phyloP scores from a whole-genome alignment of 2,329 filamentous ascomycete genomes.

The Phoma sp. region DNA sequence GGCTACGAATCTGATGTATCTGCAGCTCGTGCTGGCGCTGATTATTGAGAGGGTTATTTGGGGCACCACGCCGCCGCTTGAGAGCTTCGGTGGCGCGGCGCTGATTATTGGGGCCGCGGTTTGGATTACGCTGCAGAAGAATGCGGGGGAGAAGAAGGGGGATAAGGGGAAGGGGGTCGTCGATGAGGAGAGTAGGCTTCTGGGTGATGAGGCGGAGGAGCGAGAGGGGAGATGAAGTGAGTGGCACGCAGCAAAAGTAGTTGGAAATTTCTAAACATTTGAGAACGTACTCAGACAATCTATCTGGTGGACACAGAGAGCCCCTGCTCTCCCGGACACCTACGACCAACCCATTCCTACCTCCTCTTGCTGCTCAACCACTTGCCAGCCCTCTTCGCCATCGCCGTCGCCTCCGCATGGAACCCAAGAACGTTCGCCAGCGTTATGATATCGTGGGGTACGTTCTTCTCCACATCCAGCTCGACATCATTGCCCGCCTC shows the following conservation, averaged over 20 bases:
- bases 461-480: conserved; percentile 49
- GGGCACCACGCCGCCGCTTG: conserved; percentile 37
- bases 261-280: too few relatives aligned
- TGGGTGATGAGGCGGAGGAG: conserved; percentile 13
- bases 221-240: background rate
- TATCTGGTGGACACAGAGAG: too few relatives aligned
- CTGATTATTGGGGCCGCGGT: conserved; percentile 36
- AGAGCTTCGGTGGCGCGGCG: conserved; percentile 32
- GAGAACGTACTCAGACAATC: too few relatives aligned
- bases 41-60: conserved; percentile 66
- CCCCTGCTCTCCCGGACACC: too few relatives aligned
- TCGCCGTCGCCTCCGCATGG: conserved; percentile 43
- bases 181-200: conserved; percentile 32
- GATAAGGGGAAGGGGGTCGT: conserved; percentile 8
- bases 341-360: background rate
- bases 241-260: too few relatives aligned
- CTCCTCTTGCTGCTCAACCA: conserved; percentile 35
- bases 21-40: conserved; percentile 70
- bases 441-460: conserved; percentile 56
- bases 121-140: conserved; percentile 35
- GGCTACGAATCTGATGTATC: conserved; percentile 69
- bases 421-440: conserved; percentile 52
- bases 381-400: conserved; percentile 47
- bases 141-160: conserved; percentile 6
- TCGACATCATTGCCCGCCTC: conserved; percentile 50